A percentile compares a stretch with the other conserved stretches of the same genome.
Conservation (phyloP, 805 yeast genomes). For the Candida taoyuanica region DNA sequence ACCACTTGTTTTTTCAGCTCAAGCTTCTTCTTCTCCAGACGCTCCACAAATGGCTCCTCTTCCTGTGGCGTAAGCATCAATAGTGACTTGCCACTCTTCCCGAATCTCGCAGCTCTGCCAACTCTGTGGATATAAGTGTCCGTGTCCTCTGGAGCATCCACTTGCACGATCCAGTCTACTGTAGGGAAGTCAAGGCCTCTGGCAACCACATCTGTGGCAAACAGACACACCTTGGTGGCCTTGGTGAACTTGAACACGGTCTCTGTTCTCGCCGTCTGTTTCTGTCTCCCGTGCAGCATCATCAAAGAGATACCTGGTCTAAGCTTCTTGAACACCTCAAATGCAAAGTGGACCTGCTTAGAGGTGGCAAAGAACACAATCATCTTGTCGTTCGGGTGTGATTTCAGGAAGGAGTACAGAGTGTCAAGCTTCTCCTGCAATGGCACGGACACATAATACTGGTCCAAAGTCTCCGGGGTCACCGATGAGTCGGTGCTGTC, state of each 20-base stretch:
- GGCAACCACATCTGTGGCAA: conserved; percentile 98
- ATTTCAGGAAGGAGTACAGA: conserved; percentile 60
- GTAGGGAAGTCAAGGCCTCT: conserved; percentile 96
- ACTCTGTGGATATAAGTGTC: conserved; percentile 90
- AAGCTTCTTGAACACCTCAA: conserved; percentile 26
- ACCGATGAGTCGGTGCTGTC: conserved; percentile 55
- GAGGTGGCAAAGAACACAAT: conserved; percentile 68
- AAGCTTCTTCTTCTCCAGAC: conserved; percentile 58
- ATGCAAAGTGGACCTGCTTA: conserved; percentile 42
- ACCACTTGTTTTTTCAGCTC: conserved; percentile 70
- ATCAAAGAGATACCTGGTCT: conserved; percentile 50
- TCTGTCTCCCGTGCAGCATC: conserved; percentile 79
- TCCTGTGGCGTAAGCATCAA: conserved; percentile 82
- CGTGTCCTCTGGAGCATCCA: conserved; percentile 94
- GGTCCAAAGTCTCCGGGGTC: conserved; percentile 84
- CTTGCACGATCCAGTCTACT: conserved; percentile 85
- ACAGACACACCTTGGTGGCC: conserved; percentile 59
- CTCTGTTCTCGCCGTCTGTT: conserved; percentile 71
- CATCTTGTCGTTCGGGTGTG: conserved; percentile 85
- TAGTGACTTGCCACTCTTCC: conserved; percentile 78
- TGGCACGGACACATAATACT: conserved; percentile 68
- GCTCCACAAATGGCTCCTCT: conserved; percentile 66
- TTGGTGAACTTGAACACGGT: conserved; percentile 54
- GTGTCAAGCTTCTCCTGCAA: conserved; percentile 80
- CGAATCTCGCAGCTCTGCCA: conserved; percentile 95